Evolutionary conservation across 2,329 filamentous ascomycete species (phyloP), one percentile per base, ranked within the genome.

Genomic region (Diaporthe amygdali): DNA sequence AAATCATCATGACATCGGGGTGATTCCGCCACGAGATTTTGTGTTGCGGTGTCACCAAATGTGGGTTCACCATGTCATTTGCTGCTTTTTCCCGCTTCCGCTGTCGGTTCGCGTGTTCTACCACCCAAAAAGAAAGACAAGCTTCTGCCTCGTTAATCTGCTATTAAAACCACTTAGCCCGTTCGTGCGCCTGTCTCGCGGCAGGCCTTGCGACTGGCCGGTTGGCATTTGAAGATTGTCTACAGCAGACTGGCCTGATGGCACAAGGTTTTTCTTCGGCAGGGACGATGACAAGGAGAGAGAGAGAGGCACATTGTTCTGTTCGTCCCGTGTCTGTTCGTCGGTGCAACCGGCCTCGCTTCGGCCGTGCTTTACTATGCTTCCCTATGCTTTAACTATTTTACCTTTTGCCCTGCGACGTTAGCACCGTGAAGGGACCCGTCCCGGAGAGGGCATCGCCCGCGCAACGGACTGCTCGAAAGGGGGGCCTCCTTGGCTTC

Each of bases 11-110:
- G 41, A 12, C 41, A 49, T 30, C 44, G 59, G 44, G 8, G 22
- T 44, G 41, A 44, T 47, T 49, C 44, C 41, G 44, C 37, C 59
- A 64, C 59, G 59, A 64, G 59, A 64, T 64, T 27, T 61, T 27
- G 41, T 34, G 7, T 37, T 49, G 44, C 30, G 27, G 41, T 49
- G 59, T 49, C n/a, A 49, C 44, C 44, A 30, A 49, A 17, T 64
- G 59, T 49, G 59, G 59, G 59, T 64, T 47, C 41, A 49, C 59
- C 41, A n/a, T 44, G 39, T 25, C 32, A 10, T 44, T 44, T 22
- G 37, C n/a, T 61, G 55, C 25, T 32, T n/a, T 8, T 44, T 22
- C 15, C 25, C 7, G 34, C 32, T 12, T 12, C 22, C 22, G 22
- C 22, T 25, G 9, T 22, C 7, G 41, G 56, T 12, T 34, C 27